Conservation (phyloP, 129 eudicot genomes). For the Scalesia atractyloides region DNA sequence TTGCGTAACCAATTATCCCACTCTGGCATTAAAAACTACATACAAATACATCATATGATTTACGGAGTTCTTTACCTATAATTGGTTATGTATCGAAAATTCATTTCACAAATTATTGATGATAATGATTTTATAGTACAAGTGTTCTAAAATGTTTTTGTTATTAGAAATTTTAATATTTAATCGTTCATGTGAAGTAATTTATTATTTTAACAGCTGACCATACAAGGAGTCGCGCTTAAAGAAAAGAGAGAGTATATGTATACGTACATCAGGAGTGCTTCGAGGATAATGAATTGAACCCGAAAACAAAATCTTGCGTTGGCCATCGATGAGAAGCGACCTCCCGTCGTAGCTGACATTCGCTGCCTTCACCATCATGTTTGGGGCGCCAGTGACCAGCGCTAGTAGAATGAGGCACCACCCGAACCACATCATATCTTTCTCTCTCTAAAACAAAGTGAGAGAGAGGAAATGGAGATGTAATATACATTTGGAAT, state of each 20-base stretch:
- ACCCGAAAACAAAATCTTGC: slow-evolving; percentile 73
- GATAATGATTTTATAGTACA: background rate
- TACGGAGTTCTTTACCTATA: background rate
- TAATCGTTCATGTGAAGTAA: background rate
- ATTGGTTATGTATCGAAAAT: background rate
- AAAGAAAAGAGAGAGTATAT: background rate
- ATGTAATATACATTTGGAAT: slow-evolving; percentile 4
- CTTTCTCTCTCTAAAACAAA: slow-evolving; percentile 21
- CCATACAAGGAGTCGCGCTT: no score
- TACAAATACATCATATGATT: background rate
- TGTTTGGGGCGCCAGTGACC: slow-evolving; percentile 12
- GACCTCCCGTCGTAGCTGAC: slow-evolving; percentile 90
- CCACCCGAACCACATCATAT: slow-evolving; percentile 42
- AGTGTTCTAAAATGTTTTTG: background rate
- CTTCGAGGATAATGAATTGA: slow-evolving; percentile 95
- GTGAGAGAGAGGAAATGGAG: slow-evolving; percentile 3
- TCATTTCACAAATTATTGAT: background rate
- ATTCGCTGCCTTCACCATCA: slow-evolving; percentile 34
- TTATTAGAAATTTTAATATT: background rate
- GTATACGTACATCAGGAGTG: slow-evolving; percentile 71
- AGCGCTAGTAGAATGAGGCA: slow-evolving; percentile 37
- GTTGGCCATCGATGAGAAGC: slow-evolving; percentile 63
- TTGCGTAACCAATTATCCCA: background rate
- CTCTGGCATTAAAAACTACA: background rate
- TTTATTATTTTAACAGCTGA: background rate